Conservation (phyloP, 106 monocot species). For the Posidonia australis region DNA sequence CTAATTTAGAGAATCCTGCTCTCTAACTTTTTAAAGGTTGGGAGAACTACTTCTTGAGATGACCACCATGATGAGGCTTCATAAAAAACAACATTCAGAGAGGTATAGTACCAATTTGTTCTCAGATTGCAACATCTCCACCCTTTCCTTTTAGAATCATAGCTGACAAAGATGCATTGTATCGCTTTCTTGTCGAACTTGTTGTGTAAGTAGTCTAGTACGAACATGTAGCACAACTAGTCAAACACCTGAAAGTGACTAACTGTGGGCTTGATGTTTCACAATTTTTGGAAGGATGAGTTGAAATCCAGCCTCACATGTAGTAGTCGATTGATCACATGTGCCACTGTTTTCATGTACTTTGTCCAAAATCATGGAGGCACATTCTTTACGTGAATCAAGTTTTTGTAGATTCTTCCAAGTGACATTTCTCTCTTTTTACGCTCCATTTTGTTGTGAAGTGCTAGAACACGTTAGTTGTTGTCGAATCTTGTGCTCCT, state of each 20-base stretch:
- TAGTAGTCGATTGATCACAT: background rate
- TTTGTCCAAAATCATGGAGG: background rate
- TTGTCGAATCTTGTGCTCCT: background rate
- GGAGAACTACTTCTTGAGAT: background rate
- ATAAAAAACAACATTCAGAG: constrained; percentile 26
- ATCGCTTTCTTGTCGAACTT: constrained; percentile 19
- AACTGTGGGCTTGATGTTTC: constrained; percentile 3
- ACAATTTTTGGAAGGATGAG: constrained; percentile 2
- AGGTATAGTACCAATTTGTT: constrained; percentile 14
- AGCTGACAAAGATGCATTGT: constrained; percentile 21
- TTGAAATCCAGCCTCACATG: background rate
- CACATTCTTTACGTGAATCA: constrained; percentile 1
- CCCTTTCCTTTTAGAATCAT: constrained; percentile 21
- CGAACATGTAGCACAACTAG: background rate
- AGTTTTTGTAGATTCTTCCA: constrained; percentile 6
- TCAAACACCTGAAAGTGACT: background rate
- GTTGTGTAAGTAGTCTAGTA: constrained; percentile 11
- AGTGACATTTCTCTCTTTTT: constrained; percentile 7
- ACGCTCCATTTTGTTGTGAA: constrained; percentile 4
- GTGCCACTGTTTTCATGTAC: background rate
- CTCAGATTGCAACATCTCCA: constrained; percentile 23
- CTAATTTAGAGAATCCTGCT: background rate
- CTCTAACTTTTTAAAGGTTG: background rate
- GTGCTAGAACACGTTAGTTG: constrained; percentile 1
- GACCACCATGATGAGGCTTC: constrained; percentile 25